Evolutionary conservation across 1,139 yeast species (phyloP).

Genomic region (Candida pseudocylindracea): DNA sequence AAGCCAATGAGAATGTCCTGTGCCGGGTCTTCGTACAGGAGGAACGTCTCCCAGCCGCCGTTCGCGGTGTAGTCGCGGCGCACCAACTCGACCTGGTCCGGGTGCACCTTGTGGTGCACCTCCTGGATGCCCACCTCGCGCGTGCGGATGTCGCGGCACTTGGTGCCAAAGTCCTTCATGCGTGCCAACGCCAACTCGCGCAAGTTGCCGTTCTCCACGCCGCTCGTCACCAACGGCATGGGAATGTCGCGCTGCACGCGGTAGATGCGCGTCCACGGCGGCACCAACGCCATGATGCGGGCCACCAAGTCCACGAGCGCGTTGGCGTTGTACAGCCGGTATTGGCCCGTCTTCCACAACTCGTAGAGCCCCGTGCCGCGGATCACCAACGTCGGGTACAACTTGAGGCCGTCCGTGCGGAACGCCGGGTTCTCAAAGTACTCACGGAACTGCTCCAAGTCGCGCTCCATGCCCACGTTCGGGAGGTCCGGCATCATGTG

Average conservation of each 20-base stretch:
- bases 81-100: constrained; percentile 90
- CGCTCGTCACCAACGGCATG: constrained; percentile 95
- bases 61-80: constrained; percentile 94
- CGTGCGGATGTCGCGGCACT: constrained; percentile 94
- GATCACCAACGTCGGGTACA: constrained; percentile 89
- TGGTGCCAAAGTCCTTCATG: constrained; percentile 95
- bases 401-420: constrained; percentile 89
- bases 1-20: constrained; percentile 90
- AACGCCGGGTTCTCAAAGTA: constrained; percentile 94
- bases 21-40: constrained; percentile 92
- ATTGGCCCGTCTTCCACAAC: constrained; percentile 90
- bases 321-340: constrained; percentile 86
- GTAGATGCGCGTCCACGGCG: constrained; percentile 98
- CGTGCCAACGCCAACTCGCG: constrained; percentile 90
- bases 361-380: constrained; percentile 96
- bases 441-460: constrained; percentile 83
- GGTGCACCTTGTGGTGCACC: constrained; percentile 91
- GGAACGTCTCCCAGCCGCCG: constrained; percentile 98
- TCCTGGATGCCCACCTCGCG: constrained; percentile 98
- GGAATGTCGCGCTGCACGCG: constrained; percentile 98
- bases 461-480: constrained; percentile 97
- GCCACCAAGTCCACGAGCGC: constrained; percentile 90
- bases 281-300: constrained; percentile 82
- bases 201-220: constrained; percentile 94
- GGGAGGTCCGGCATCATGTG: constrained; percentile 99